phyloP scores from a whole-genome alignment of 2,329 filamentous ascomycete genomes.

The Claviceps spartinae region DNA sequence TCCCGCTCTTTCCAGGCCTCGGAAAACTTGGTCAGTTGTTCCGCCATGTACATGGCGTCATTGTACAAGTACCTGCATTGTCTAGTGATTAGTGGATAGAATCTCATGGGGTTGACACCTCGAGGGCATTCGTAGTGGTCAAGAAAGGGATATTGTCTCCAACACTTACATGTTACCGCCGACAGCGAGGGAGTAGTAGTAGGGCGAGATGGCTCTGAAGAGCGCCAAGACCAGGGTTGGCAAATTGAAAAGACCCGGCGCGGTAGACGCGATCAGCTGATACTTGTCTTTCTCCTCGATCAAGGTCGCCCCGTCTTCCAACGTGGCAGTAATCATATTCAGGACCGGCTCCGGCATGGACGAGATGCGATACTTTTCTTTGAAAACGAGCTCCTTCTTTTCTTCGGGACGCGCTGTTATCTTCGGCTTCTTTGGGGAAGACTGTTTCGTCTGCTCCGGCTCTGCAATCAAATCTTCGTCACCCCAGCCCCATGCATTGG shows the following conservation, averaged over 20 bases:
- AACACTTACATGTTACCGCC: slow-evolving; percentile 49
- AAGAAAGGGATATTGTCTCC: neutral
- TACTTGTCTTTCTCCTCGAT: slow-evolving; percentile 36
- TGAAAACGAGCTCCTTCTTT: slow-evolving; percentile 58
- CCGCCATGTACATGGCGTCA: slow-evolving; percentile 49
- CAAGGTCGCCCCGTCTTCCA: slow-evolving; percentile 48
- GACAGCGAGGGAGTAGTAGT: slow-evolving; percentile 52
- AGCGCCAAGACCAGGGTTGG: slow-evolving; percentile 64
- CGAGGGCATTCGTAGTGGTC: neutral
- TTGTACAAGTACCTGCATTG: slow-evolving; percentile 50
- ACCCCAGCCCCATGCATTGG: slow-evolving; percentile 78
- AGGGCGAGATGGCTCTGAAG: slow-evolving; percentile 63
- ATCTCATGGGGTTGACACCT: too few relatives aligned
- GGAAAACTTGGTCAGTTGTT: slow-evolving; percentile 37
- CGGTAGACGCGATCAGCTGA: slow-evolving; percentile 52
- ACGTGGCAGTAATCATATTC: slow-evolving; percentile 44
- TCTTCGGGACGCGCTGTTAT: slow-evolving; percentile 15
- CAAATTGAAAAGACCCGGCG: slow-evolving; percentile 54
- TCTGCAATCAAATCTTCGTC: slow-evolving; percentile 40
- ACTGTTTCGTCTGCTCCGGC: slow-evolving; percentile 9
- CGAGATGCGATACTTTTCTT: slow-evolving; percentile 79
- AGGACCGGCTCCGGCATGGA: slow-evolving; percentile 72
- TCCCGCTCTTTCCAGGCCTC: slow-evolving; percentile 38
- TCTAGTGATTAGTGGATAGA: neutral
- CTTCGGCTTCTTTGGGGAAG: slow-evolving; percentile 6